Percentiles rank a stretch among this genome's conserved stretches.
phyloP scores from a whole-genome alignment of 371 early-diverging fungal species.

The Actinomortierella ambigua region DNA sequence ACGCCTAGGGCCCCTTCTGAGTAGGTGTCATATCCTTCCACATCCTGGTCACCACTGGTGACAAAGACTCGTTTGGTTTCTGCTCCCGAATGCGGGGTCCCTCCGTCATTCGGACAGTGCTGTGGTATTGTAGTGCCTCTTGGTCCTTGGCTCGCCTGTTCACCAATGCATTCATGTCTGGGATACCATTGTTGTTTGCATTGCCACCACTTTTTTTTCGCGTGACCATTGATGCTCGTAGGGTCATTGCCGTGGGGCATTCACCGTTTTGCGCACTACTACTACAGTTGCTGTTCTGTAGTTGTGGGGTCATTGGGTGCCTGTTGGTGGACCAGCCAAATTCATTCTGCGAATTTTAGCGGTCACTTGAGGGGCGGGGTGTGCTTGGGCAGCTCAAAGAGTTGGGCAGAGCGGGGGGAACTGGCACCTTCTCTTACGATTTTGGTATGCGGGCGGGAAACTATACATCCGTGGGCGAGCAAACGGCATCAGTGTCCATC shows the following conservation, averaged over 20 bases:
- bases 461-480: too few species aligned
- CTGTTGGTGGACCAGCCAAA: too few species aligned
- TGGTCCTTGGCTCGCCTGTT: conserved; percentile 68
- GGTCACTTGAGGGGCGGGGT: too few species aligned
- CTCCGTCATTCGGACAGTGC: conserved; percentile 67
- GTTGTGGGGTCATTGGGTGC: too few species aligned
- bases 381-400: too few species aligned
- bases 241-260: too few species aligned
- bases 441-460: too few species aligned
- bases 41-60: conserved; percentile 63
- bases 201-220: conserved; percentile 12
- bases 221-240: too few species aligned
- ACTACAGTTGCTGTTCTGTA: conserved; percentile 16
- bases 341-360: too few species aligned
- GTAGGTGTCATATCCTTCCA: conserved; percentile 64
- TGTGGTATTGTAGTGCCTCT: conserved; percentile 79
- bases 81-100: conserved; percentile 61
- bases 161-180: conserved; percentile 27
- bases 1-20: conserved; percentile 63
- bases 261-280: background rate
- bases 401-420: too few species aligned
- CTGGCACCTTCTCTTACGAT: too few species aligned
- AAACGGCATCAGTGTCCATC: too few species aligned
- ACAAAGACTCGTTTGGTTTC: conserved; percentile 67
- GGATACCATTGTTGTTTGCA: conserved; percentile 45